Percentiles rank a stretch among this genome's conserved stretches.
Evolutionary conservation across 108 stramenopile species (phyloP).

Genomic region (Cyclotella baltica): DNA sequence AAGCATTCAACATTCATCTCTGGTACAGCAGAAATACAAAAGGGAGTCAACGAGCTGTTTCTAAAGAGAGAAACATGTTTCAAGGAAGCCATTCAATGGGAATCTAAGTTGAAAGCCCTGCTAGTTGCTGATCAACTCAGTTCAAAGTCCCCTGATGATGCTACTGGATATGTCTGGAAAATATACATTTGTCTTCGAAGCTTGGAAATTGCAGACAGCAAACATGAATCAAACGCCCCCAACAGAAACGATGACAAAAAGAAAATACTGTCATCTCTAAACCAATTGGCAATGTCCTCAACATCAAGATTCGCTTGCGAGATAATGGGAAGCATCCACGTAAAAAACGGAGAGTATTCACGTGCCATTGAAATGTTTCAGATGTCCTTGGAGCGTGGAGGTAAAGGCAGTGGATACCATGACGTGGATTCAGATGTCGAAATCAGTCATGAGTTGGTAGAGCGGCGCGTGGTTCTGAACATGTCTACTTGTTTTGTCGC

Average conservation of each 20-base stretch:
- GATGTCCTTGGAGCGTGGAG: constrained; percentile 31
- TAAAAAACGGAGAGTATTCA: constrained; percentile 27
- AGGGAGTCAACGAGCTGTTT: constrained; percentile 1
- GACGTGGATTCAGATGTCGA: constrained; percentile 43
- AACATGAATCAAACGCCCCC: not conserved
- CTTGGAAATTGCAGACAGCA: constrained; percentile 25
- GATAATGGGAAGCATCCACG: constrained; percentile 46
- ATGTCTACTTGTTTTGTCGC: constrained; percentile 52
- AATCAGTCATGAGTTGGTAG: constrained; percentile 2
- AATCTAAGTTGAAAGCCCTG: constrained; percentile 1
- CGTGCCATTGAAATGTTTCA: constrained; percentile 45
- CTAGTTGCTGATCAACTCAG: not conserved
- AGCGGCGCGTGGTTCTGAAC: constrained; percentile 37
- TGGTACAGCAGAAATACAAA: not conserved
- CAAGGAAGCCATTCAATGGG: constrained; percentile 40
- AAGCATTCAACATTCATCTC: not conserved
- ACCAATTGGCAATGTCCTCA: constrained; percentile 37
- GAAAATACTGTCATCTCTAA: constrained; percentile 14
- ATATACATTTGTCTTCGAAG: constrained; percentile 37
- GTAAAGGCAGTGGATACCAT: not conserved
- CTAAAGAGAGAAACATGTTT: constrained; percentile 31
- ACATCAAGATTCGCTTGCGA: constrained; percentile 39
- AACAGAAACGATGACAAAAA: not conserved
- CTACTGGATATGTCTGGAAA: constrained; percentile 48
- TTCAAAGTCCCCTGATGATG: not conserved